A percentile compares a stretch with the other conserved stretches of the same genome.
Conservation (phyloP, 2,329 filamentous ascomycete genomes). For the Lachnellula occidentalis region DNA sequence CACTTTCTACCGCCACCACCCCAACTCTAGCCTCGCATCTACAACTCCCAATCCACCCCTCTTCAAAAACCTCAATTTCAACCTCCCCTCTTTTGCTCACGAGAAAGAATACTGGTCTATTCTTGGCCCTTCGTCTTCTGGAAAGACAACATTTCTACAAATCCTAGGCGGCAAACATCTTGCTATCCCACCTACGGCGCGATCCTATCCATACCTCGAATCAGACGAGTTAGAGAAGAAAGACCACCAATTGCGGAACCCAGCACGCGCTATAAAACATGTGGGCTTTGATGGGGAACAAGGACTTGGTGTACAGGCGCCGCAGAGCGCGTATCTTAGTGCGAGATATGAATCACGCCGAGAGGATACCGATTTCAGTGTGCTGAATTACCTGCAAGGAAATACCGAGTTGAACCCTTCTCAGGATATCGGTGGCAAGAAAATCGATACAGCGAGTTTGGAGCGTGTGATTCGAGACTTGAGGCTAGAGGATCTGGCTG, state of each 20-base stretch:
- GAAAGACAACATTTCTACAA: slow-evolving; percentile 78
- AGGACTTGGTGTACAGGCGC: slow-evolving; percentile 48
- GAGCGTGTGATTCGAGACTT: slow-evolving; percentile 64
- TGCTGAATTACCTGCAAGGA: slow-evolving; percentile 74
- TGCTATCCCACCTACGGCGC: slow-evolving; percentile 67
- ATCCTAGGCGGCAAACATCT: slow-evolving; percentile 71
- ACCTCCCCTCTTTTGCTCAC: slow-evolving; percentile 52
- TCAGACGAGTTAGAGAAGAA: slow-evolving; percentile 43
- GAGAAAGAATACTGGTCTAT: slow-evolving; percentile 70
- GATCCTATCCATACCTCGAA: slow-evolving; percentile 74
- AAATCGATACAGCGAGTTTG: slow-evolving; percentile 47
- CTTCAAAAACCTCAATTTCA: slow-evolving; percentile 66
- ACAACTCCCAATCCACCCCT: slow-evolving; percentile 57
- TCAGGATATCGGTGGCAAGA: slow-evolving; percentile 43
- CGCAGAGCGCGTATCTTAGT: slow-evolving; percentile 75
- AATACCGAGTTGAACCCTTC: slow-evolving; percentile 79
- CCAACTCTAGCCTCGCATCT: slow-evolving; percentile 43
- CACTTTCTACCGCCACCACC: slow-evolving; percentile 78
- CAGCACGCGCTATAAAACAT: slow-evolving; percentile 71
- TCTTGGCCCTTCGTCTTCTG: slow-evolving; percentile 70
- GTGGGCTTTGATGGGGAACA: slow-evolving; percentile 83
- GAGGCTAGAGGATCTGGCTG: slow-evolving; percentile 60
- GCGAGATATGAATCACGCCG: slow-evolving; percentile 84
- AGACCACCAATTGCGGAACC: slow-evolving; percentile 47
- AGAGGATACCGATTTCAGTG: slow-evolving; percentile 82